Percentiles rank a stretch among this genome's conserved stretches.
These are phyloP conservation scores for Botrytis elliptica DNA, from an alignment of 2,329 filamentous ascomycete species.

Conservation along the genomic window DNA sequence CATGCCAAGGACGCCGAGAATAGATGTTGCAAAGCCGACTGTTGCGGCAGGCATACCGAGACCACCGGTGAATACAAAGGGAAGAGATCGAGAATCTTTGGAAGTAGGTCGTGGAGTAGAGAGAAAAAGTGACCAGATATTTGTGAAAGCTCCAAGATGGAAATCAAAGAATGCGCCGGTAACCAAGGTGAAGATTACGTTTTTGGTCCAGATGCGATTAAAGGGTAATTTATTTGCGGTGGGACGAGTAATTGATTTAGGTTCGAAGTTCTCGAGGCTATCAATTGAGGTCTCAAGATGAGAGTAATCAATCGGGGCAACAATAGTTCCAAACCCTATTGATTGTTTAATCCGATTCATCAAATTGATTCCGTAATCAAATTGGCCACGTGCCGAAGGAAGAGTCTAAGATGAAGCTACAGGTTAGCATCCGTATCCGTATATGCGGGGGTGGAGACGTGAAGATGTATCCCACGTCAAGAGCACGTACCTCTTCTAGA, in stretches of 20 bases:
- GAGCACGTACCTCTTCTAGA: slow-evolving; percentile 35
- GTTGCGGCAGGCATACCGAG: slow-evolving; percentile 64
- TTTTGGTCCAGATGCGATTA: slow-evolving; percentile 27
- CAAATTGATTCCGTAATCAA: slow-evolving; percentile 14
- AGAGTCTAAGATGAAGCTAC: slow-evolving; percentile 11
- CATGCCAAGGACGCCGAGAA: slow-evolving; percentile 68
- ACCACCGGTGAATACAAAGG: slow-evolving; percentile 56
- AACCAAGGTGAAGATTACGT: slow-evolving; percentile 49
- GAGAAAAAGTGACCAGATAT: slow-evolving; percentile 59
- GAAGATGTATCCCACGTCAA: not conserved
- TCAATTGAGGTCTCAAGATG: slow-evolving; percentile 18
- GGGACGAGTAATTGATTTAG: slow-evolving; percentile 4
- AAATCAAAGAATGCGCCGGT: slow-evolving; percentile 46
- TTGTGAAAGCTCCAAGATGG: slow-evolving; percentile 50
- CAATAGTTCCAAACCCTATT: not conserved
- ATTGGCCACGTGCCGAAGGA: slow-evolving; percentile 17
- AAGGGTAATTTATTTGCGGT: slow-evolving; percentile 25
- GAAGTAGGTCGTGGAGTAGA: slow-evolving; percentile 51
- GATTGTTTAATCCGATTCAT: slow-evolving; percentile 19
- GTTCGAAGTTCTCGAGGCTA: slow-evolving; percentile 4
- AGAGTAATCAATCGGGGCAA: slow-evolving; percentile 25
- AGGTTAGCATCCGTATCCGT: slow-evolving; percentile 1
- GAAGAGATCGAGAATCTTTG: slow-evolving; percentile 27
- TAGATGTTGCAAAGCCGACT: slow-evolving; percentile 67
- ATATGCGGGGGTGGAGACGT: not conserved